Evolutionary conservation across 2,329 filamentous ascomycete species (phyloP).

Genomic region (Penicillium hordei): DNA sequence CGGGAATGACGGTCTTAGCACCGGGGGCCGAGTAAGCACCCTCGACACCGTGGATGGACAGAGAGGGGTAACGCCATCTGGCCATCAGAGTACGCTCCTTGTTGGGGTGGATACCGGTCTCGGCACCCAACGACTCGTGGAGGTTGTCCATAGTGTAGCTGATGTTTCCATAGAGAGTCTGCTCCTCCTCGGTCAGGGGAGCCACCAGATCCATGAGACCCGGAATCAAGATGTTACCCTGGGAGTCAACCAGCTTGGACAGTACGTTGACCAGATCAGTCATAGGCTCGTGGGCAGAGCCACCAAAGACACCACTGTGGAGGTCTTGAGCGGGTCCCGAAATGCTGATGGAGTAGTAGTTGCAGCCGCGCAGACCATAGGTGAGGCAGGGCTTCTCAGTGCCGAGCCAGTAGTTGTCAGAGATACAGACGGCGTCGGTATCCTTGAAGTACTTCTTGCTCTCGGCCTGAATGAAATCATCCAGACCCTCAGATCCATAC

Average conservation of each 20-base stretch:
- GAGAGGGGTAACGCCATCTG: conserved; percentile 90
- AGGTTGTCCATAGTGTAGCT: conserved; percentile 96
- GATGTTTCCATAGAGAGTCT: conserved; percentile 82
- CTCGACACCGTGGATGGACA: conserved; percentile 92
- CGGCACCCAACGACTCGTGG: conserved; percentile 84
- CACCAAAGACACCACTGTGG: conserved; percentile 95
- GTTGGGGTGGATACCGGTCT: conserved; percentile 80
- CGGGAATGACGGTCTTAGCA: conserved; percentile 97
- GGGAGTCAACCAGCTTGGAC: conserved; percentile 77
- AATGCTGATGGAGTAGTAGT: conserved; percentile 93
- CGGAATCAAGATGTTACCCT: conserved; percentile 92
- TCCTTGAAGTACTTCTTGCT: conserved; percentile 94
- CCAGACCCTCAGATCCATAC: conserved; percentile 92
- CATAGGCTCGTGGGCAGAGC: conserved; percentile 97
- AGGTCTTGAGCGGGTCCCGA: conserved; percentile 90
- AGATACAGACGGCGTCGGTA: conserved; percentile 94
- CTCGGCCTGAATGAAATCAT: conserved; percentile 89
- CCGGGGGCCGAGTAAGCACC: conserved; percentile 91
- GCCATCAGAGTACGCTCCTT: conserved; percentile 94
- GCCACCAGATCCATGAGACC: conserved; percentile 93
- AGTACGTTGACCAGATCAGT: conserved; percentile 86
- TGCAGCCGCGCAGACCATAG: conserved; percentile 94
- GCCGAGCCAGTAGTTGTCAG: conserved; percentile 99
- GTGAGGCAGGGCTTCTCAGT: conserved; percentile 98
- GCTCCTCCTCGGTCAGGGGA: conserved; percentile 81